Evolutionary conservation across 164 flowering plant species (phyloP).

Genomic region (Protea cynaroides): DNA sequence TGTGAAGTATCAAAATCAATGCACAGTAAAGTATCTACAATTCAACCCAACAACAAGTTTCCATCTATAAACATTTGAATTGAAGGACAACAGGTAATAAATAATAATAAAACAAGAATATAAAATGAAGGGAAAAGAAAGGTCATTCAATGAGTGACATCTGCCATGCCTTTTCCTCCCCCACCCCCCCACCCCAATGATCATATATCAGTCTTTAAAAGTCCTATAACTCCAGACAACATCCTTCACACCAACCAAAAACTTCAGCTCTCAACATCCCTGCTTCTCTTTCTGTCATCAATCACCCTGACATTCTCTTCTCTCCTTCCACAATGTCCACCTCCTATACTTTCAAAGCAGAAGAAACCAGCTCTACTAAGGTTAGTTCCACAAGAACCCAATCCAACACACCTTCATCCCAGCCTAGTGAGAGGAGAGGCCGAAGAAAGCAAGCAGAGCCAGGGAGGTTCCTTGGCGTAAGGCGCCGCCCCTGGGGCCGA

Average conservation of each 20-base stretch:
- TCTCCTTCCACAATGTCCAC: constrained; percentile 28
- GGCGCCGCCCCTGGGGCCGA: constrained; percentile 92
- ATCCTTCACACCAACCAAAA: constrained; percentile 8
- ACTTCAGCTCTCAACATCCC: not conserved
- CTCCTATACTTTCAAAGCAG: constrained; percentile 30
- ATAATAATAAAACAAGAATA: constrained; percentile 7
- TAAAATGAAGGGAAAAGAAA: constrained; percentile 13
- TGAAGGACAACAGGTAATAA: not conserved
- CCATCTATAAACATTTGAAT: not conserved
- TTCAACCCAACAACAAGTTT: not conserved
- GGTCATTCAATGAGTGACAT: constrained; percentile 28
- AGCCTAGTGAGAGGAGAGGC: constrained; percentile 54
- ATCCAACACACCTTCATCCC: constrained; percentile 32
- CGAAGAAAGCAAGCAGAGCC: constrained; percentile 73
- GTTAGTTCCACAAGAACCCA: constrained; percentile 45
- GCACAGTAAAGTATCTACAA: too few relatives aligned
- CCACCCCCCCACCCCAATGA: constrained; percentile 15
- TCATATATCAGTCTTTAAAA: constrained; percentile 31
- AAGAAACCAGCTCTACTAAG: constrained; percentile 19
- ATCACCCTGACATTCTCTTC: not conserved
- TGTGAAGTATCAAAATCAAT: too few relatives aligned
- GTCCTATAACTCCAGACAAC: constrained; percentile 7
- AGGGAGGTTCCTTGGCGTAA: constrained; percentile 85
- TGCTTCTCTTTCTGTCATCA: not conserved
- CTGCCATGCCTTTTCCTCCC: constrained; percentile 22